A percentile compares a stretch with the other conserved stretches of the same genome.
Evolutionary conservation across 768 basidiomycete species (phyloP).

Genomic region (Serendipita sp.): DNA sequence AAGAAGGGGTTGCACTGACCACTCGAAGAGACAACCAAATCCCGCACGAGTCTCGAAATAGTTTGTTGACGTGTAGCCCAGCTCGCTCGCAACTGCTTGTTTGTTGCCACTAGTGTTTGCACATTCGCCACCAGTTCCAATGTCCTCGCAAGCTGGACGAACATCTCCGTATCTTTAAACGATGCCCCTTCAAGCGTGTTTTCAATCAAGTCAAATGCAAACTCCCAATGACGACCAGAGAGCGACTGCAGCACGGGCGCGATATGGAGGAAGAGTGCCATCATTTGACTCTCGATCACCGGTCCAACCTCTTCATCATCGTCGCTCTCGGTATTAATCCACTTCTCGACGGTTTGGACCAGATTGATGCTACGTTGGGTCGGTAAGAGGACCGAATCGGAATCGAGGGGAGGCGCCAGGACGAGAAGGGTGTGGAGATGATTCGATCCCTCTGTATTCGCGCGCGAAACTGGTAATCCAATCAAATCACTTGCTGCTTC

Average conservation of each 20-base stretch:
- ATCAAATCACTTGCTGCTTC: conserved; percentile 73
- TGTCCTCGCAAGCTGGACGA: conserved; percentile 53
- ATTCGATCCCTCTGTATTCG: conserved; percentile 53
- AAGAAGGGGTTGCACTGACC: conserved; percentile 22
- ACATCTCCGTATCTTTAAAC: conserved; percentile 38
- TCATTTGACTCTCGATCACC: conserved; percentile 63
- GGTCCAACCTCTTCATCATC: conserved; percentile 47
- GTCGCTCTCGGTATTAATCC: conserved; percentile 36
- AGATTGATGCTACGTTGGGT: conserved; percentile 76
- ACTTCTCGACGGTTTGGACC: conserved; percentile 68
- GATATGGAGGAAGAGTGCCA: conserved; percentile 53
- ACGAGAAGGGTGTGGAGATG: conserved; percentile 53
- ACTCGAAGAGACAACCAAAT: conserved; percentile 38
- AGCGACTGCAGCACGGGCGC: conserved; percentile 81
- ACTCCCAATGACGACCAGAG: conserved; percentile 80
- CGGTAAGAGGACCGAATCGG: conserved; percentile 69
- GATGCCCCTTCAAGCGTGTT: conserved; percentile 68
- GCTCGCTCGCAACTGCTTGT: conserved; percentile 50
- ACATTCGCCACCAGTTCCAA: conserved; percentile 50
- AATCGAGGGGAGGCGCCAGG: conserved; percentile 60
- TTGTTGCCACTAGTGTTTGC: conserved; percentile 52
- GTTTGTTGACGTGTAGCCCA: conserved; percentile 46
- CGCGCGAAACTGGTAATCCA: conserved; percentile 44
- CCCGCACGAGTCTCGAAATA: conserved; percentile 42
- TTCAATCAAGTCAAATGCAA: conserved; percentile 79